Evolutionary conservation across 2,329 filamentous ascomycete species (phyloP), one percentile per base, ranked within the genome.

Genomic region (Aspergillus sp.): DNA sequence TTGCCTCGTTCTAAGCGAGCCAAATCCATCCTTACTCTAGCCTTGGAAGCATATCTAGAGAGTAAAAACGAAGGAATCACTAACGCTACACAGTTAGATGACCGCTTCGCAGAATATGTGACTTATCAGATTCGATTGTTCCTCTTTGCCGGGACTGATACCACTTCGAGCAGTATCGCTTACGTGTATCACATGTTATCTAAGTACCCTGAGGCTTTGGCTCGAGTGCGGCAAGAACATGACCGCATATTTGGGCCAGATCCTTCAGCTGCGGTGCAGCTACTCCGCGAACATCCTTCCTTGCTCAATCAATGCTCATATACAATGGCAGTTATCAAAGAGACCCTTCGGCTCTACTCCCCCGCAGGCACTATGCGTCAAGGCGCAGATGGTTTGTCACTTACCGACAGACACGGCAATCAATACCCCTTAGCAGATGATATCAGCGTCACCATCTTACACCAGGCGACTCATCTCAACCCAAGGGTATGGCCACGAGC

Each of bases 241-340:
- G 80, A 84, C 59, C 71, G 71, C 2, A 73, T 87, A 15, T 81
- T 87, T 38, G 81, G 82, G 10, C 58, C 76, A 0, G 76, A 82
- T 39, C 67, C 74, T 3, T 65, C 74, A 4, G 67, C 67, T 1
- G 75, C 76, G 0, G 76, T 74, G 10, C 65, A 70, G 2, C 69
- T 75, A 21, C 72, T 87, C n/a, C 69, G 72, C 23, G 63, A 73
- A 0, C 72, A 81, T 13, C 78, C 82, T 1, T 68, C 76, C 4
- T 74, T 83, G 2, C 72, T 87, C 32, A 85, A 82, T 67, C 74
- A 79, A 23, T 75, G 87, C 17, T 75, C 79, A 0, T 85, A 84
- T 68, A 85, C 84, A 1, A 74, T 74, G 3, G 84, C 83, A 19
- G 79, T 85, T 2, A 79, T 85, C 60, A 84, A 84, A 60, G 85